Evolutionary conservation across 2,329 filamentous ascomycete species (phyloP), one percentile per base, ranked within the genome.

Genomic region (Ophiostoma sp.): DNA sequence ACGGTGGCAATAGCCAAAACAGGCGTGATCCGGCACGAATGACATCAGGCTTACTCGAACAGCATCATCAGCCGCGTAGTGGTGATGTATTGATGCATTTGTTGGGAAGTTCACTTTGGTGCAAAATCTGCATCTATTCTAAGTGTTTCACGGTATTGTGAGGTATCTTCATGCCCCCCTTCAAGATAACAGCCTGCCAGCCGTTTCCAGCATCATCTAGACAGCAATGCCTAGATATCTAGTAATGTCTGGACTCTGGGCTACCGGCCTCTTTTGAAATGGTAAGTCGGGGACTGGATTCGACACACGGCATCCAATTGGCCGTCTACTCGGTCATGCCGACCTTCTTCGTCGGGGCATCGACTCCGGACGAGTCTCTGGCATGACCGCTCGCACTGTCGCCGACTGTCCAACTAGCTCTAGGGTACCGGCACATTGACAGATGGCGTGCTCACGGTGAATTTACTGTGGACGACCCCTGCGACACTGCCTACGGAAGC

Each of bases 1-100:
- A 60, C 36, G 55, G 36, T 60, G 55, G 55, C 55, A 14, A 60
- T 60, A 60, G 55, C 55, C 55, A 60, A 40, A 60, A 60, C 49
- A 60, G 55, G 55, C 11, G 55, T 60, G 9, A 8, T 60, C 27
- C 40, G 36, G 4, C 55, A 40, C 49, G 40, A 60, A 40, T 60
- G 55, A 60, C 55, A 60, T 60, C 55, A 60, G 49, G 7, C 49
- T 55, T 27, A 27, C 49, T 27, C 27, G 12, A 11, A 27, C 27
- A 38, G 52, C 9, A 60, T 40, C 36, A 5, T 16, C 36, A n/a
- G 9, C 5, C 36, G 49, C 49, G 27, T 27, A n/a, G 7, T 27
- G 8, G n/a, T 55, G 49, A 27, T 55, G 49, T 55, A 55, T 27
- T 55, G 49, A 27, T 55, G 49, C 9, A 9, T 7, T 52, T 5